phyloP scores from a whole-genome alignment of 257 asterid species.

The Oldenlandia corymbosa region DNA sequence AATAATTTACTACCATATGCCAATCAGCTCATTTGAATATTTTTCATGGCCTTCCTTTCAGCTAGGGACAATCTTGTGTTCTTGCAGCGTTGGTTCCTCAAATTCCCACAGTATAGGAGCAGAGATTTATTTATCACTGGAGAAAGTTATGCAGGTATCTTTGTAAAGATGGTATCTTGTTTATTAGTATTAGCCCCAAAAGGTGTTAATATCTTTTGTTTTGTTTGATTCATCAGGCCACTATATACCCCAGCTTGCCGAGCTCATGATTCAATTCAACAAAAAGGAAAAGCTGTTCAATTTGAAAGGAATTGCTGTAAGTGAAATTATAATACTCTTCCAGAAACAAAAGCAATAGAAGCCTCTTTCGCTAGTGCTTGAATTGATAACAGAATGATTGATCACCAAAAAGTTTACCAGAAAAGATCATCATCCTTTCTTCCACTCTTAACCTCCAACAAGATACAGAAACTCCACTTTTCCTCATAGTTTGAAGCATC shows the following conservation, averaged over 20 bases:
- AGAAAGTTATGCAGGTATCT: conserved; percentile 67
- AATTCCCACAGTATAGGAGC: conserved; percentile 48
- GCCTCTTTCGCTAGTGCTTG: background rate
- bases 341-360: background rate
- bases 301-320: conserved; percentile 64
- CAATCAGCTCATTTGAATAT: background rate
- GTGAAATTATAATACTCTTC: conserved; percentile 17
- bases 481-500: background rate
- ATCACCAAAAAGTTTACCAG: background rate
- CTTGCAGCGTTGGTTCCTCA: conserved; percentile 57
- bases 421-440: background rate
- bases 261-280: conserved; percentile 54
- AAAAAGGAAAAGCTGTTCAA: conserved; percentile 40
- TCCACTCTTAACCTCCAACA: background rate
- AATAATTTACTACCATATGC: background rate
- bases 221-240: conserved; percentile 41
- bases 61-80: conserved; percentile 61
- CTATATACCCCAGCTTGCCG: conserved; percentile 66
- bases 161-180: conserved; percentile 5
- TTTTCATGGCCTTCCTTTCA: conserved; percentile 22
- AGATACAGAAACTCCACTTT: conserved; percentile 9
- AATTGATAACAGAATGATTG: conserved; percentile 11
- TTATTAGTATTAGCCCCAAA: conserved; percentile 6
- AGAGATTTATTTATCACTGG: conserved; percentile 53
- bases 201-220: conserved; percentile 1